phyloP scores from a whole-genome alignment of 225 moss, liverwort and hornwort genomes.

The Antitrichia curtipendula region DNA sequence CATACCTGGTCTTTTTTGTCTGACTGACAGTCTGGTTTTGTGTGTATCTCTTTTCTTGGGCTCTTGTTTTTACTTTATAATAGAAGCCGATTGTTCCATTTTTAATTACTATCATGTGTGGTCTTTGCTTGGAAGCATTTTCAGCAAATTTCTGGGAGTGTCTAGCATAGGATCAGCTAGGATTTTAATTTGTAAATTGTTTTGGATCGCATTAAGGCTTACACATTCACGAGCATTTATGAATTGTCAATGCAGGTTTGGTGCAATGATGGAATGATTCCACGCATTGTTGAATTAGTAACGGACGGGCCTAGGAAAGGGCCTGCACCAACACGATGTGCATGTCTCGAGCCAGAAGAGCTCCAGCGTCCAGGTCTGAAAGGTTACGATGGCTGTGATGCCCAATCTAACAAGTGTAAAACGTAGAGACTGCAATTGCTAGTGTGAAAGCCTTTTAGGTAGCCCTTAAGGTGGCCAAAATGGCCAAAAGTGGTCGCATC shows the following conservation, averaged over 20 bases:
- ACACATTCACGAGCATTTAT: background rate
- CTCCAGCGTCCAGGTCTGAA: constrained; percentile 37
- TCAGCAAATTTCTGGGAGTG: background rate
- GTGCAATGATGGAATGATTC: constrained; percentile 56
- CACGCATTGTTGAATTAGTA: constrained; percentile 54
- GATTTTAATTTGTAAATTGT: background rate
- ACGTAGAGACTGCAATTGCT: background rate
- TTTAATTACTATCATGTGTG: background rate
- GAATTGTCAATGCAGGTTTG: constrained; percentile 58
- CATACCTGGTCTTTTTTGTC: background rate
- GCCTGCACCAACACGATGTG: constrained; percentile 52
- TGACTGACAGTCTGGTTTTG: background rate
- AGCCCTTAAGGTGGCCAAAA: background rate
- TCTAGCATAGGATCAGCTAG: background rate
- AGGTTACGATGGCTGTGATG: constrained; percentile 60
- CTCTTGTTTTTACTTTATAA: background rate
- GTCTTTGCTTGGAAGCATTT: background rate
- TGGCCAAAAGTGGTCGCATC: background rate
- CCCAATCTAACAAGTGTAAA: constrained; percentile 23
- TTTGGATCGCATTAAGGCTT: background rate
- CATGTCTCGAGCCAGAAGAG: constrained; percentile 48
- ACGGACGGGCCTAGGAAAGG: constrained; percentile 43
- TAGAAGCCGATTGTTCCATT: background rate
- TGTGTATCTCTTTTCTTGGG: background rate
- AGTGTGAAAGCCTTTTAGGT: background rate